Percentiles rank a stretch among this genome's conserved stretches.
Conservation (phyloP, 441 rosid genomes). For the Daphne laureola region DNA sequence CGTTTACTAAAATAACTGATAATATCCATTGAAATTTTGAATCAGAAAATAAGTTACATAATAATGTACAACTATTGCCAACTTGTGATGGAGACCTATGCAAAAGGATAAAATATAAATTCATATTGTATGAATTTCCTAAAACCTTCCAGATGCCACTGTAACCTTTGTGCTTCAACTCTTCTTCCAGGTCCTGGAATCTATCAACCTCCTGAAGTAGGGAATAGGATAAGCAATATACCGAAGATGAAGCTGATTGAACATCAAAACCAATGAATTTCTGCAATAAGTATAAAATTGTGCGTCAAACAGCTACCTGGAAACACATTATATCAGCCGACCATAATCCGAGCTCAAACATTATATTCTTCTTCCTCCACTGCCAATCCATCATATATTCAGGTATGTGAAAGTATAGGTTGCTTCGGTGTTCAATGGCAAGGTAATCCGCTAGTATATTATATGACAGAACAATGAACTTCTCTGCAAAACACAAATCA, state of each 20-base stretch:
- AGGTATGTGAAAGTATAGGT: conserved; percentile 80
- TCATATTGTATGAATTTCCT: not conserved
- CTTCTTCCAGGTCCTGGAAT: conserved; percentile 70
- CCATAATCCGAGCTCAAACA: conserved; percentile 88
- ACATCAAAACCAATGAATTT: no score
- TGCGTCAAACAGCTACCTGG: conserved; percentile 45
- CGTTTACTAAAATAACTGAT: no score
- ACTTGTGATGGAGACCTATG: not conserved
- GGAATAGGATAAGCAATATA: not conserved
- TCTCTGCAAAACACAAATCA: conserved; percentile 37
- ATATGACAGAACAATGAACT: conserved; percentile 69
- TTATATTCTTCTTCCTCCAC: conserved; percentile 63
- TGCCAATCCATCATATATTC: conserved; percentile 67
- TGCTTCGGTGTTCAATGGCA: conserved; percentile 61
- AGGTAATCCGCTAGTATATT: conserved; percentile 92
- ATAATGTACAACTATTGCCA: no score
- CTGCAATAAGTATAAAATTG: not conserved
- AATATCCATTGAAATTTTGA: no score
- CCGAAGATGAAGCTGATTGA: no score
- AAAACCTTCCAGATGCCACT: conserved; percentile 85
- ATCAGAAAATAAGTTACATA: no score
- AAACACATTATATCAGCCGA: conserved; percentile 95
- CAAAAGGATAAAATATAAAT: not conserved
- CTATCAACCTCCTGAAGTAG: conserved; percentile 76
- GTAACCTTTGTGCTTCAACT: conserved; percentile 60